A percentile compares a stretch with the other conserved stretches of the same genome.
Conservation (phyloP, 2,329 filamentous ascomycete species). For the Cryphonectria radicalis region DNA sequence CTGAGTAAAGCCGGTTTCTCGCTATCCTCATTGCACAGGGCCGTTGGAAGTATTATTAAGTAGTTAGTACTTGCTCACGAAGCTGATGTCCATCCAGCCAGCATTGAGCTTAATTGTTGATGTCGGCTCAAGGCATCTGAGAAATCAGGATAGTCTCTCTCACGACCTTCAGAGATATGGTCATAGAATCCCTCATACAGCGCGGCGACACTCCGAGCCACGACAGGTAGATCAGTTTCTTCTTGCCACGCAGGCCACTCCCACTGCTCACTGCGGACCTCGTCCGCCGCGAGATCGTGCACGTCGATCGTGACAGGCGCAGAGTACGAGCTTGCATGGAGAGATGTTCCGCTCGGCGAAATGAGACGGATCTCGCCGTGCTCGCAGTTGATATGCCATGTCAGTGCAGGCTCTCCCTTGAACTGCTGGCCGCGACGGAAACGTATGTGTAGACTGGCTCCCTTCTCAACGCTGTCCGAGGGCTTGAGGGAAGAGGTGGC, state of each 20-base stretch:
- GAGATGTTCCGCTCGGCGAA: constrained; percentile 34
- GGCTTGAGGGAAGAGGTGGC: constrained; percentile 39
- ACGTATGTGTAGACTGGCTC: constrained; percentile 44
- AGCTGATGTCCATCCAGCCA: constrained; percentile 14
- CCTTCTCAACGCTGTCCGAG: constrained; percentile 33
- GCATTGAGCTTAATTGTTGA: constrained; percentile 21
- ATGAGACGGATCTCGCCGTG: constrained; percentile 49
- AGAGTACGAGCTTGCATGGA: constrained; percentile 42
- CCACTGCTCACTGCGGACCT: constrained; percentile 48
- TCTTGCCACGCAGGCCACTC: constrained; percentile 53
- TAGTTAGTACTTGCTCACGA: not conserved
- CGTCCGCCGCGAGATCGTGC: constrained; percentile 52
- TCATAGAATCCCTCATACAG: constrained; percentile 59
- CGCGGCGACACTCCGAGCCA: constrained; percentile 54
- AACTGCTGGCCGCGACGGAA: constrained; percentile 53
- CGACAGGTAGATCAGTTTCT: constrained; percentile 44
- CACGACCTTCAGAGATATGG: not conserved
- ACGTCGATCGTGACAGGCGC: constrained; percentile 52
- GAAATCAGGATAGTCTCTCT: constrained; percentile 22
- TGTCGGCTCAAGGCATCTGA: constrained; percentile 20
- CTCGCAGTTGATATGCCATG: constrained; percentile 54
- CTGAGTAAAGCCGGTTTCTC: too few species aligned
- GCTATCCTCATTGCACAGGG: not conserved
- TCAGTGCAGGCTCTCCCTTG: constrained; percentile 45
- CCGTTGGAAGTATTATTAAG: not conserved